These are phyloP conservation scores for Aspergillus sp. DNA, from an alignment of 2,329 filamentous ascomycete species.

Conservation along the genomic window DNA sequence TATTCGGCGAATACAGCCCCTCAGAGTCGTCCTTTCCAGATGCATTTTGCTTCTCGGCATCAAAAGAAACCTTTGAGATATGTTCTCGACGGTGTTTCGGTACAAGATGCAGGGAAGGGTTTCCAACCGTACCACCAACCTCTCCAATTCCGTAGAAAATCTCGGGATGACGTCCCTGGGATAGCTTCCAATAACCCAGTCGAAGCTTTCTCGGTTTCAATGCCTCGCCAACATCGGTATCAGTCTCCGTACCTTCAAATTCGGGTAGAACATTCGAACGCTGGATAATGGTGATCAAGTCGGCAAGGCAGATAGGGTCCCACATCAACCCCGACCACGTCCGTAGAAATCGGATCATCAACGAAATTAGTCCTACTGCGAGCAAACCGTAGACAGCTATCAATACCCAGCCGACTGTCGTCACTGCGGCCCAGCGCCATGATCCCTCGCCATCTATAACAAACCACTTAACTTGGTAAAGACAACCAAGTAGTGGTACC, in stretches of 20 bases:
- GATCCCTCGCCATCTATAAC: constrained; percentile 56
- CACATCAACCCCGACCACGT: constrained; percentile 75
- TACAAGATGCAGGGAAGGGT: constrained; percentile 37
- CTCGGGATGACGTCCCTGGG: constrained; percentile 55
- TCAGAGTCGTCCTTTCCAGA: constrained; percentile 46
- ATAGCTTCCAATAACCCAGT: constrained; percentile 83
- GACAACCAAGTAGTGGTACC: constrained; percentile 75
- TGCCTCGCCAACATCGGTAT: constrained; percentile 47
- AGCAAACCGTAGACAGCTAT: constrained; percentile 72
- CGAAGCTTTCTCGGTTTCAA: constrained; percentile 62
- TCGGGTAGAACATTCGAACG: constrained; percentile 75
- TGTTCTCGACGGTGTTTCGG: constrained; percentile 33
- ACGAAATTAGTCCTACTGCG: constrained; percentile 55
- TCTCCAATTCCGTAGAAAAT: constrained; percentile 81
- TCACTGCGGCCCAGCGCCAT: constrained; percentile 80
- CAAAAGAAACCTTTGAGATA: constrained; percentile 32
- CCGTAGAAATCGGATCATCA: constrained; percentile 65
- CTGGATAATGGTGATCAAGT: constrained; percentile 74
- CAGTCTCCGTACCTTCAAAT: constrained; percentile 68
- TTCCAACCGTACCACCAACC: constrained; percentile 52
- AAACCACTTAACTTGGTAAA: constrained; percentile 68
- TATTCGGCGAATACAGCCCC: constrained; percentile 51
- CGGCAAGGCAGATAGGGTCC: constrained; percentile 80
- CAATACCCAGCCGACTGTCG: constrained; percentile 75
- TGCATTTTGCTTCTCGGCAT: constrained; percentile 39